Evolutionary conservation across 305 asterid genomes (phyloP).

Genomic region (Fraxinus albicans): DNA sequence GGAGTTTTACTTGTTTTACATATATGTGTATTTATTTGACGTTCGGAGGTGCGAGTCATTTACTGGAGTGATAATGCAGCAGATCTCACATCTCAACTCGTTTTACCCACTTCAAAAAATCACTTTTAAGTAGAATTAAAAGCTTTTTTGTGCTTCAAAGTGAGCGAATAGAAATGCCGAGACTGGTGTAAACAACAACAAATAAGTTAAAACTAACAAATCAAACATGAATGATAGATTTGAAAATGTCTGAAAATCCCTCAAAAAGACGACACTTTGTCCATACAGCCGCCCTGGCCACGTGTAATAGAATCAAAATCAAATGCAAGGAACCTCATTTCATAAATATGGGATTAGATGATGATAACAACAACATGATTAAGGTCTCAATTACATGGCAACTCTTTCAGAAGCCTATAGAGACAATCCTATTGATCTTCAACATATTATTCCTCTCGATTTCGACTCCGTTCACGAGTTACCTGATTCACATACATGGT

Average conservation of each 20-base stretch:
- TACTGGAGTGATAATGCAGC: background rate
- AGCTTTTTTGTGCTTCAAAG: background rate
- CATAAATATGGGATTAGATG: background rate
- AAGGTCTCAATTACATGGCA: conserved; percentile 29
- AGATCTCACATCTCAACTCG: background rate
- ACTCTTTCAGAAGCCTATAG: conserved; percentile 57
- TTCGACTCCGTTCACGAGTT: conserved; percentile 41
- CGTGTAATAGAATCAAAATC: conserved; percentile 30
- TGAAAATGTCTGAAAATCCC: conserved; percentile 22
- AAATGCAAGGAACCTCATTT: background rate
- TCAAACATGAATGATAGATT: background rate
- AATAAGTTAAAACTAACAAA: background rate
- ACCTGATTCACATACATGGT: conserved; percentile 71
- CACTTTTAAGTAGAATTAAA: background rate
- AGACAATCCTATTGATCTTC: conserved; percentile 35
- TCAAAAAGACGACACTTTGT: conserved; percentile 34
- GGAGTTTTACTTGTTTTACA: background rate
- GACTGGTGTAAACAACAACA: background rate
- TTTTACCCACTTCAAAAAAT: background rate
- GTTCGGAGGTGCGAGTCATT: background rate
- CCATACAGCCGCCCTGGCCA: conserved; percentile 49
- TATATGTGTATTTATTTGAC: background rate
- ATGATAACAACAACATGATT: background rate
- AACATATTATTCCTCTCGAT: conserved; percentile 68
- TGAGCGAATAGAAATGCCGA: background rate